Conservation (phyloP, 2,329 filamentous ascomycete genomes). For the Talaromyces piceae region DNA sequence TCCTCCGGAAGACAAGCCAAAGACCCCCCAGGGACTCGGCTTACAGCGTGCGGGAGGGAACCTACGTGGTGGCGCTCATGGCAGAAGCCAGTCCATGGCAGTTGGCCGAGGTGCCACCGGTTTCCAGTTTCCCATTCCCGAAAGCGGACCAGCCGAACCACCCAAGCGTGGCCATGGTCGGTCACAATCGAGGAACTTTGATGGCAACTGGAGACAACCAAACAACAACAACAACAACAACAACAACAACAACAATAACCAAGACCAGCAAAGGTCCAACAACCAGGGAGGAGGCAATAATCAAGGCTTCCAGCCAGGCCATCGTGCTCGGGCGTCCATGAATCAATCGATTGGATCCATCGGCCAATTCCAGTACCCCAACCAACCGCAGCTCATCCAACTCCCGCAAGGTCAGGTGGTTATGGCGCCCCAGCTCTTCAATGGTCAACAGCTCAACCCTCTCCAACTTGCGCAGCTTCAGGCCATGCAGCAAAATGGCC, state of each 20-base stretch:
- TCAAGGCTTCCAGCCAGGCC: slow-evolving; percentile 82
- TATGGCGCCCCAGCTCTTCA: slow-evolving; percentile 76
- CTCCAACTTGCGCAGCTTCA: slow-evolving; percentile 86
- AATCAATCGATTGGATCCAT: slow-evolving; percentile 78
- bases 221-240: slow-evolving; percentile 46
- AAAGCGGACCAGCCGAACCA: slow-evolving; percentile 58
- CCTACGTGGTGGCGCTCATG: slow-evolving; percentile 70
- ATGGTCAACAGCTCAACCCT: slow-evolving; percentile 76
- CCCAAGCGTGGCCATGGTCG: slow-evolving; percentile 74
- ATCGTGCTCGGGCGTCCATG: slow-evolving; percentile 77
- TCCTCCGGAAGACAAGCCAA: slow-evolving; percentile 10
- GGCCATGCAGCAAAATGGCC: slow-evolving; percentile 84
- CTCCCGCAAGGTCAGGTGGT: slow-evolving; percentile 75
- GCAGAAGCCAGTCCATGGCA: slow-evolving; percentile 43
- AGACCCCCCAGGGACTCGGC: slow-evolving; percentile 50
- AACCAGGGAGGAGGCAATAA: slow-evolving; percentile 59
- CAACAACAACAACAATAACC: slow-evolving; percentile 37
- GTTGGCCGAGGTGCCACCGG: slow-evolving; percentile 56
- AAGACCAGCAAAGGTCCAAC: slow-evolving; percentile 46
- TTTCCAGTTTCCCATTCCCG: slow-evolving; percentile 58
- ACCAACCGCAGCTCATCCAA: slow-evolving; percentile 81
- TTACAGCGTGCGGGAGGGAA: slow-evolving; percentile 58
- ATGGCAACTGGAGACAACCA: slow-evolving; percentile 94
- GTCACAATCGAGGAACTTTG: slow-evolving; percentile 85
- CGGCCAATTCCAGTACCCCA: slow-evolving; percentile 80